Percentiles rank a stretch among this genome's conserved stretches.
Conservation (phyloP, 1,284 basidiomycete species). For the Mrakiaceae sp. region DNA sequence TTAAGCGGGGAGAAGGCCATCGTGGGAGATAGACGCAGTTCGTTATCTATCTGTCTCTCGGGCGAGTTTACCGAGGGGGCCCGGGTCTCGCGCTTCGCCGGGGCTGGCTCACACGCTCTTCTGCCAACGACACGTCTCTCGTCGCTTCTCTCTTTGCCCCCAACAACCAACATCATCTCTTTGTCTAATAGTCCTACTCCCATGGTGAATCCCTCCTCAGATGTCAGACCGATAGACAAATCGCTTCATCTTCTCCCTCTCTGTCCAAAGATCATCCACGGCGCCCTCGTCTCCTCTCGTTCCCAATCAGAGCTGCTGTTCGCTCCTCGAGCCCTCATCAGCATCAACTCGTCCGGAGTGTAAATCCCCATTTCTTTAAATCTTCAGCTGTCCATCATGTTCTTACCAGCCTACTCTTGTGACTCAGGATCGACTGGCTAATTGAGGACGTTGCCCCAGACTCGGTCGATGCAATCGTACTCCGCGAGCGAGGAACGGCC, state of each 20-base stretch:
- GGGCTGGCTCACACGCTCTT: not conserved
- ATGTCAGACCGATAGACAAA: not conserved
- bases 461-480: not conserved
- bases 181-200: not conserved
- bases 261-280: constrained; percentile 35
- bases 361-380: constrained; percentile 12
- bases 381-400: not conserved
- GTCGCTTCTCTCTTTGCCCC: not conserved
- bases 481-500: constrained; percentile 19
- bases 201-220: not conserved
- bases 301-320: constrained; percentile 46
- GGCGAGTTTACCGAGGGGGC: too few relatives aligned
- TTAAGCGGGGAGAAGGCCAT: too few relatives aligned
- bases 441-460: not conserved
- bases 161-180: too few relatives aligned
- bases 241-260: not conserved
- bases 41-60: too few relatives aligned
- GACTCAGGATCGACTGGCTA: constrained; percentile 18
- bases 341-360: constrained; percentile 46
- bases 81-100: too few relatives aligned
- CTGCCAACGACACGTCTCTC: not conserved
- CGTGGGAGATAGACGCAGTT: too few relatives aligned
- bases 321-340: constrained; percentile 48
- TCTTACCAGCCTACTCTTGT: not conserved
- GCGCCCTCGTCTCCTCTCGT: constrained; percentile 55